Evolutionary conservation across 306 rosid genomes (phyloP).

Genomic region (Glycyrrhiza uralensis): DNA sequence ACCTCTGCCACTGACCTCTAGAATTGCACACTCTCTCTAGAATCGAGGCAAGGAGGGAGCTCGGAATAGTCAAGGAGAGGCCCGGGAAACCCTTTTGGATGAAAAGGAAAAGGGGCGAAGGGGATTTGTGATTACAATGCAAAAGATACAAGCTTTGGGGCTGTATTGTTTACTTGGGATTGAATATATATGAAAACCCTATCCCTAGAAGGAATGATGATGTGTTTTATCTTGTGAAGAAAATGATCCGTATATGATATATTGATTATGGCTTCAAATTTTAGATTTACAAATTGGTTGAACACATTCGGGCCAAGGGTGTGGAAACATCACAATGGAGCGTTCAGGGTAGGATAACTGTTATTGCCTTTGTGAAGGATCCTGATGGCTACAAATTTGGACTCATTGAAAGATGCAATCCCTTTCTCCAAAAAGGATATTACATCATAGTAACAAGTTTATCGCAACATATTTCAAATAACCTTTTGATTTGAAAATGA

Average conservation of each 20-base stretch:
- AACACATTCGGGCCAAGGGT: constrained; percentile 58
- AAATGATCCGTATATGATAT: background rate
- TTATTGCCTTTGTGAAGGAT: constrained; percentile 85
- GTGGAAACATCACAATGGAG: constrained; percentile 80
- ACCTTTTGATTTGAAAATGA: too few species aligned
- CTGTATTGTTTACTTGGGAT: constrained; percentile 28
- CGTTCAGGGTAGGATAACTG: constrained; percentile 66
- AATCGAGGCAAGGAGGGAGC: constrained; percentile 43
- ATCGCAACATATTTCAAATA: too few species aligned
- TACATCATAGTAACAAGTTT: too few species aligned
- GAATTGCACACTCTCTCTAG: constrained; percentile 41
- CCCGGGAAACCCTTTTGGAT: constrained; percentile 35
- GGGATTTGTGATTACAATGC: constrained; percentile 28
- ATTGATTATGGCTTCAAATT: constrained; percentile 11
- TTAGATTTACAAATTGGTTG: constrained; percentile 77
- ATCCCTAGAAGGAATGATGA: constrained; percentile 30
- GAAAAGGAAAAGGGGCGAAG: constrained; percentile 44
- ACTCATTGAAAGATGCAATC: constrained; percentile 77
- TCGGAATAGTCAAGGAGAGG: constrained; percentile 27
- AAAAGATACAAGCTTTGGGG: constrained; percentile 58
- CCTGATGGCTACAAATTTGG: constrained; percentile 91
- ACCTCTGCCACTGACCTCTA: too few species aligned
- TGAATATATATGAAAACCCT: constrained; percentile 64
- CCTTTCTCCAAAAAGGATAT: too few species aligned
- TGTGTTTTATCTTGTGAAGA: constrained; percentile 1